Evolutionary conservation across 805 yeast species (phyloP).

Genomic region (Starmerella vitae): DNA sequence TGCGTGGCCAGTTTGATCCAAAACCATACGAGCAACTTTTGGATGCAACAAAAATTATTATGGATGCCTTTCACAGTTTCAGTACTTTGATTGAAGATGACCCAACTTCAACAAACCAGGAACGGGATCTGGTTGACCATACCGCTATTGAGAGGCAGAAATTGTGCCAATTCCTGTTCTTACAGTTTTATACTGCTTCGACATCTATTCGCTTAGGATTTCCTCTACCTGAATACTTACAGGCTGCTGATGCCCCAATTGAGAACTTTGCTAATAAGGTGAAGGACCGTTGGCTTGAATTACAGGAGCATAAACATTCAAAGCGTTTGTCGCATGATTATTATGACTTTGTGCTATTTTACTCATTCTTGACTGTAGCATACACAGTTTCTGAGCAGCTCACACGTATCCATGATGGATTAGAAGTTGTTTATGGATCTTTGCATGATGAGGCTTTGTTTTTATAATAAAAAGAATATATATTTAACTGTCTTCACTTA

Average conservation of each 20-base stretch:
- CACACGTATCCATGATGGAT: constrained; percentile 39
- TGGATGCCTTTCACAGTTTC: constrained; percentile 65
- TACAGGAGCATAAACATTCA: constrained; percentile 8
- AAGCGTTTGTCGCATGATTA: constrained; percentile 27
- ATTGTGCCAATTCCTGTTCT: constrained; percentile 55
- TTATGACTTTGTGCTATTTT: constrained; percentile 64
- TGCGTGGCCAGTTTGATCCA: constrained; percentile 59
- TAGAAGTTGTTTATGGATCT: constrained; percentile 51
- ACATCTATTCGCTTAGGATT: constrained; percentile 63
- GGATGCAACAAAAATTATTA: constrained; percentile 44
- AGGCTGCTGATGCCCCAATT: constrained; percentile 61
- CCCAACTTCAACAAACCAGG: constrained; percentile 39
- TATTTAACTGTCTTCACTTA: too few relatives aligned
- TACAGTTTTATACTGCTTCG: constrained; percentile 51
- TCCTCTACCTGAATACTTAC: constrained; percentile 65
- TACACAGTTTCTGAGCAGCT: constrained; percentile 53
- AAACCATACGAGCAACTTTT: constrained; percentile 39
- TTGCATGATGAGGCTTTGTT: constrained; percentile 39
- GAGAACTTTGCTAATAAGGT: constrained; percentile 54
- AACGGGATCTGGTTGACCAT: constrained; percentile 41
- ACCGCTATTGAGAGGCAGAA: constrained; percentile 44
- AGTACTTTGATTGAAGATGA: constrained; percentile 54
- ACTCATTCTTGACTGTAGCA: constrained; percentile 62
- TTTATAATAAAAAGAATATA: too few relatives aligned
- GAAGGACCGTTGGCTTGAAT: constrained; percentile 36